Percentiles rank a stretch among this genome's conserved stretches.
These are phyloP conservation scores for Fistulinella prunicolor DNA, from an alignment of 768 basidiomycete genomes.

Conservation along the genomic window DNA sequence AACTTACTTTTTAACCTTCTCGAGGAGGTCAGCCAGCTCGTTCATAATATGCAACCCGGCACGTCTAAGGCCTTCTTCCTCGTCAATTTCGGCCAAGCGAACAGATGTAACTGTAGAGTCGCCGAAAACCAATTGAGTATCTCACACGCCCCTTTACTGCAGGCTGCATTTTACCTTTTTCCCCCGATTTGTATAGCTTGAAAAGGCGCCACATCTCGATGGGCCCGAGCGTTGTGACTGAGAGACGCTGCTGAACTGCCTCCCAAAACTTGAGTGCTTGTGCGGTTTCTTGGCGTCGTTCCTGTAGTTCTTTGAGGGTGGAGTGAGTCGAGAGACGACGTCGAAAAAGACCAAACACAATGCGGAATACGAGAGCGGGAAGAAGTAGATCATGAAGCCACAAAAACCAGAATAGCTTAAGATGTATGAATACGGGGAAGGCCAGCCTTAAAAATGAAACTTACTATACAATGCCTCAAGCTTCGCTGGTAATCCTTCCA, in stretches of 20 bases:
- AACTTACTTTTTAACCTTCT: constrained; percentile 58
- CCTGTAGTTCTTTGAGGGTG: constrained; percentile 49
- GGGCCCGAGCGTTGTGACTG: constrained; percentile 45
- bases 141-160: constrained; percentile 13
- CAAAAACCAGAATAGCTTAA: constrained; percentile 58
- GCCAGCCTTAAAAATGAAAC: constrained; percentile 23
- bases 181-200: constrained; percentile 39
- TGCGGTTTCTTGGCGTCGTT: constrained; percentile 46
- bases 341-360: constrained; percentile 48
- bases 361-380: constrained; percentile 46
- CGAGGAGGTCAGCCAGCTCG: constrained; percentile 58
- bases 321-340: constrained; percentile 54
- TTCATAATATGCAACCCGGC: constrained; percentile 40
- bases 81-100: constrained; percentile 9
- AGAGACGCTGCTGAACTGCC: constrained; percentile 45
- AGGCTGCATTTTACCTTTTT: constrained; percentile 33
- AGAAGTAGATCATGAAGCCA: constrained; percentile 61
- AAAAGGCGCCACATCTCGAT: constrained; percentile 55
- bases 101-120: background rate
- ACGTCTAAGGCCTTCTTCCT: constrained; percentile 43
- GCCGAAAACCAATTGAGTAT: background rate
- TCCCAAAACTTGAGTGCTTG: constrained; percentile 53
- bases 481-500: constrained; percentile 55
- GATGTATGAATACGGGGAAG: constrained; percentile 1
- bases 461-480: constrained; percentile 47